Evolutionary conservation across 805 yeast species (phyloP), one percentile per base, ranked within the genome.

Genomic region (Candida maesae): DNA sequence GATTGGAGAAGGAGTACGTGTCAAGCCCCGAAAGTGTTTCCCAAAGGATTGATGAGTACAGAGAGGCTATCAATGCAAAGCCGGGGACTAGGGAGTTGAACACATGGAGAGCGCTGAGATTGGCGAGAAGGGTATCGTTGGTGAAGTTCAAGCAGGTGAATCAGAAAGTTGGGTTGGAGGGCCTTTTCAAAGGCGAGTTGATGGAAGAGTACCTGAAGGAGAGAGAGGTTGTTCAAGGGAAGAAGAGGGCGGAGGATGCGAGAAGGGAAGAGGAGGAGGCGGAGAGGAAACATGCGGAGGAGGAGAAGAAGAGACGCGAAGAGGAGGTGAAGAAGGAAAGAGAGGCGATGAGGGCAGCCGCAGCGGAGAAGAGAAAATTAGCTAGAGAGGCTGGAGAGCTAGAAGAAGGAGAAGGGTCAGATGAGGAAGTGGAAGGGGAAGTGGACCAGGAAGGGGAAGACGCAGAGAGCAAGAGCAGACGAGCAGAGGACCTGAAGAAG

Each of bases 31-130:
- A 33, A 12, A 44, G 46, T 25, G 26, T 42, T 20, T 39, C 15
- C 11, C 14, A 20, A 1, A 31, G 33, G 14, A 16, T 38, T 41
- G 28, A 39, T 21, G 13, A 35, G 28, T 27, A 47, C 32, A 35
- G 47, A 25, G 34, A 23, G 5, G 25, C 20, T 1, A 26, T 39
- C 11, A 19, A 39, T 6, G 38, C 40, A 7, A 48, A 34, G 4
- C 36, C 29, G 16, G 10, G 14, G 3, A 23, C 17, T 2, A 41
- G 44, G 7, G 59, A 56, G 2, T 44, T 65, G 3, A 40, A 49
- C 15, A 60, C 59, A 17, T 73, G 79, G 79, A 67, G 68, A 39
- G 66, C 65, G 1, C 46, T 73, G 31, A 63, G 78, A 39, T 53
- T 65, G 5, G 60, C 72, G 4, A 55, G 76, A 44, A 58, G 59